Conservation (phyloP, 2,329 filamentous ascomycete genomes). For the Xylaria sp. region DNA sequence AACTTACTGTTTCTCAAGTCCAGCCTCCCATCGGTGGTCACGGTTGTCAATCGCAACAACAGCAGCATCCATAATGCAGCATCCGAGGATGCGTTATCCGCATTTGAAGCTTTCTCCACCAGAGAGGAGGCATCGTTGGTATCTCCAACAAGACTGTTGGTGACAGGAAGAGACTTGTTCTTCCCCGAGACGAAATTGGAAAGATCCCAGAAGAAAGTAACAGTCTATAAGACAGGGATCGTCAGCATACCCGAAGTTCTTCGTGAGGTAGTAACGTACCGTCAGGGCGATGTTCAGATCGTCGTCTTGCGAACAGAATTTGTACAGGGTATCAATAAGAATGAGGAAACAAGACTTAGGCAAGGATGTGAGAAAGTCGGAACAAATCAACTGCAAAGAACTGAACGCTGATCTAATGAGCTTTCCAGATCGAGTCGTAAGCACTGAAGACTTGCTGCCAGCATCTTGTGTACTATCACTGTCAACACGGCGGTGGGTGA, state of each 20-base stretch:
- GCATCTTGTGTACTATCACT: conserved; percentile 39
- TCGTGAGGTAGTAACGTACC: conserved; percentile 48
- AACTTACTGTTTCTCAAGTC: conserved; percentile 75
- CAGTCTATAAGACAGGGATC: conserved; percentile 57
- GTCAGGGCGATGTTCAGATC: conserved; percentile 96
- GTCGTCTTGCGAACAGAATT: conserved; percentile 85
- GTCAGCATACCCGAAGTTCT: conserved; percentile 6
- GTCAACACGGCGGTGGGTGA: conserved; percentile 51
- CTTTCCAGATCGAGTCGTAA: conserved; percentile 66
- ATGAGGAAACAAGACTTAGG: conserved; percentile 73
- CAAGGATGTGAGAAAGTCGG: conserved; percentile 81
- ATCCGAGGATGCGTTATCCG: conserved; percentile 62
- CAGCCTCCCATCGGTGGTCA: conserved; percentile 70
- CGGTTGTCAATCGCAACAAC: conserved; percentile 69
- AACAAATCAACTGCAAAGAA: conserved; percentile 89
- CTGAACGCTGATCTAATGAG: conserved; percentile 86
- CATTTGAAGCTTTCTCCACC: conserved; percentile 59
- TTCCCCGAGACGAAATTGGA: conserved; percentile 79
- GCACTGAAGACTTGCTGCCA: conserved; percentile 36
- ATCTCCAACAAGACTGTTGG: conserved; percentile 56
- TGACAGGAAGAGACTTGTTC: conserved; percentile 61
- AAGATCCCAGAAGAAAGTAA: conserved; percentile 94
- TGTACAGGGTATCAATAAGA: conserved; percentile 84
- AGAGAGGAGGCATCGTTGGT: conserved; percentile 60
- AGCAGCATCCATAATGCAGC: conserved; percentile 80